Evolutionary conservation across 805 yeast genomes (phyloP), one percentile per base, ranked within the genome.

Genomic region (Myxozyma nipponensis): DNA sequence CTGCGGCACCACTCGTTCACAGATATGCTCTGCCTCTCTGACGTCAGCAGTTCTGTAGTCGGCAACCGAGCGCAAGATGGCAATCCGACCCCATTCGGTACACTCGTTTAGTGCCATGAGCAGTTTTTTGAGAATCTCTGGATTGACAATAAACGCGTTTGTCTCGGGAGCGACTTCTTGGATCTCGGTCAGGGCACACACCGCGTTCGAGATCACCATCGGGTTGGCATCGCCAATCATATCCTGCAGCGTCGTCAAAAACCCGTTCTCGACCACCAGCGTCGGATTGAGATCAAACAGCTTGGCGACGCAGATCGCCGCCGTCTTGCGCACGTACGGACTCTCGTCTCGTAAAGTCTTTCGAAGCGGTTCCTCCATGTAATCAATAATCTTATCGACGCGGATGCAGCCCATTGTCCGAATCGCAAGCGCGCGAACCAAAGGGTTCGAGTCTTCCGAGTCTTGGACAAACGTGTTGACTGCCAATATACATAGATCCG

Each of bases 351-450:
- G 15, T 6, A 30, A 6, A 1, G 98, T 90, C 61, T 86, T 77
- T 56, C 83, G 82, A 57, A 93, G 73, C 0, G 98, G 98, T 19
- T 84, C 82, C 57, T 88, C 93, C 82, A 93, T 80, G 66, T 93
- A 93, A 65, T 91, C 98, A 39, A 89, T 86, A 82, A 93, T 90
- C 68, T 86, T 90, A 64, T 86, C 95, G 18, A 93, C 98, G 40
- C 98, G 75, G 44, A 93, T 89, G 72, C 97, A 91, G 0, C 98
- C 98, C 99, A 93, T 93, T 10, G 99, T 93, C 64, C 98, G 79
- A 52, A 93, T 90, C 0, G 99, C 98, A 70, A 93, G 78, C 1
- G 98, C 96, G 48, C 98, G 77, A 23, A 93, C 90, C 61, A 95
- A 76, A 1, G 99, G 99, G 64, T 93, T 93, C 44, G 96, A 95